A percentile compares a stretch with the other conserved stretches of the same genome.
Conservation (phyloP, 768 basidiomycete genomes). For the Lepiota subincarnata region DNA sequence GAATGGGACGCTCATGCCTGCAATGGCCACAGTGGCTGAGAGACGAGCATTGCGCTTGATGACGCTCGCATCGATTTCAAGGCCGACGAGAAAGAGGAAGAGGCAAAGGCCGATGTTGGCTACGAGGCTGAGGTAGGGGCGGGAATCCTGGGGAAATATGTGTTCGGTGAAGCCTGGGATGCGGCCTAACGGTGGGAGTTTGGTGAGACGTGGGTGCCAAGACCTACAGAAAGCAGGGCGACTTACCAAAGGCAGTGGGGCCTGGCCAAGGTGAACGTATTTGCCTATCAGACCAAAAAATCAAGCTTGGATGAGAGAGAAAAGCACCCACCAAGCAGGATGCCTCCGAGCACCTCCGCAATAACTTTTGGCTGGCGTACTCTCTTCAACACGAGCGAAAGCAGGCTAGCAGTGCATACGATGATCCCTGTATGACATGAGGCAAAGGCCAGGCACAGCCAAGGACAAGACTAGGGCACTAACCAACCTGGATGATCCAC, state of each 20-base stretch:
- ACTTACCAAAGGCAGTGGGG: conserved; percentile 45
- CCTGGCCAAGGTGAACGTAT: conserved; percentile 25
- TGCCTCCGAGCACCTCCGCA: conserved; percentile 82
- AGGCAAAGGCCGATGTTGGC: conserved; percentile 87
- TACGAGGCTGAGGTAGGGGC: conserved; percentile 77
- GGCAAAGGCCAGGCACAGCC: neutral
- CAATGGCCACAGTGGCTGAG: conserved; percentile 66
- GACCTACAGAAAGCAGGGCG: neutral
- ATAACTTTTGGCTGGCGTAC: conserved; percentile 85
- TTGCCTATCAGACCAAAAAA: neutral
- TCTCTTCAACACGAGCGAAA: conserved; percentile 68
- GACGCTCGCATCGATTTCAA: conserved; percentile 80
- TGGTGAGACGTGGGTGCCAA: neutral
- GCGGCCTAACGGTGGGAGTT: conserved; percentile 41
- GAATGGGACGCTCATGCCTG: conserved; percentile 87
- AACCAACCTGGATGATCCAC: conserved; percentile 80
- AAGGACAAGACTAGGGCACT: conserved; percentile 18
- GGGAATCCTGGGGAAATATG: conserved; percentile 73
- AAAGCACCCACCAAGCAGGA: conserved; percentile 60
- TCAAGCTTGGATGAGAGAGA: neutral
- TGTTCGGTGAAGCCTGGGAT: conserved; percentile 86
- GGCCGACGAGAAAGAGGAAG: conserved; percentile 90
- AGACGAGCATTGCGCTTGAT: conserved; percentile 74
- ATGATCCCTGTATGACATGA: conserved; percentile 59
- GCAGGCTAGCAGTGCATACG: conserved; percentile 69